Percentiles rank a stretch among this genome's conserved stretches.
Evolutionary conservation across 192 early-diverging fungal genomes (phyloP).

Genomic region (Rhizoclosmatium globosum): DNA sequence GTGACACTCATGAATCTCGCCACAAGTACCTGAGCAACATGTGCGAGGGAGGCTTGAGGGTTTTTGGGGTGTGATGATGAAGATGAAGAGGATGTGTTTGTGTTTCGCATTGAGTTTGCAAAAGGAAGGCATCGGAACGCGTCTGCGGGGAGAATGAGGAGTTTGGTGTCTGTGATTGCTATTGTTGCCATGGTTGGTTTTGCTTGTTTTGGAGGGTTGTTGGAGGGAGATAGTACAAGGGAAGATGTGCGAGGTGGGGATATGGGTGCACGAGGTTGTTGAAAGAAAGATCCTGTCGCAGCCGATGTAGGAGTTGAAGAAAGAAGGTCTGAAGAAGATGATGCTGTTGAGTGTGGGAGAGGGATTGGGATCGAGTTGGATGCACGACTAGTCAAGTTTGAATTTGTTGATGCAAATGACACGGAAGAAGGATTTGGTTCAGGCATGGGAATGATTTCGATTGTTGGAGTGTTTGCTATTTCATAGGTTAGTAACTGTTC

Average conservation of each 20-base stretch:
- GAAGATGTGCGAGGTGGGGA: neutral
- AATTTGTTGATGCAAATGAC: no score
- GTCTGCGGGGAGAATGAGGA: slow-evolving; percentile 92
- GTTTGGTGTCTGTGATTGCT: slow-evolving; percentile 86
- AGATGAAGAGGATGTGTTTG: neutral
- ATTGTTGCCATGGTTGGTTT: slow-evolving; percentile 84
- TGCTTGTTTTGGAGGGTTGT: no score
- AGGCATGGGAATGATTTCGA: no score
- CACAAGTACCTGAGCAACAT: slow-evolving; percentile 95
- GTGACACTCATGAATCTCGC: slow-evolving; percentile 96
- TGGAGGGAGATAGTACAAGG: slow-evolving; percentile 17
- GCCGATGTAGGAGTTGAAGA: neutral
- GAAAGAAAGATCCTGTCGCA: neutral
- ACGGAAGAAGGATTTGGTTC: no score
- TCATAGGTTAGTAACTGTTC: no score
- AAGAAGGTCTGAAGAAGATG: neutral
- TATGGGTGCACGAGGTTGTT: neutral
- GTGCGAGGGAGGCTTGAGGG: slow-evolving; percentile 56
- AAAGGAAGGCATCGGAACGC: slow-evolving; percentile 75
- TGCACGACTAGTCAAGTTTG: no score
- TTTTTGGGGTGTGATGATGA: neutral
- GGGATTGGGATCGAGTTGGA: neutral
- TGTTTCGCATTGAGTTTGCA: neutral
- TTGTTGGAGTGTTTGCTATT: no score
- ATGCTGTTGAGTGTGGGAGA: neutral